phyloP scores from a whole-genome alignment of 805 yeast genomes.

The Saccharomycopsis guyanensis region DNA sequence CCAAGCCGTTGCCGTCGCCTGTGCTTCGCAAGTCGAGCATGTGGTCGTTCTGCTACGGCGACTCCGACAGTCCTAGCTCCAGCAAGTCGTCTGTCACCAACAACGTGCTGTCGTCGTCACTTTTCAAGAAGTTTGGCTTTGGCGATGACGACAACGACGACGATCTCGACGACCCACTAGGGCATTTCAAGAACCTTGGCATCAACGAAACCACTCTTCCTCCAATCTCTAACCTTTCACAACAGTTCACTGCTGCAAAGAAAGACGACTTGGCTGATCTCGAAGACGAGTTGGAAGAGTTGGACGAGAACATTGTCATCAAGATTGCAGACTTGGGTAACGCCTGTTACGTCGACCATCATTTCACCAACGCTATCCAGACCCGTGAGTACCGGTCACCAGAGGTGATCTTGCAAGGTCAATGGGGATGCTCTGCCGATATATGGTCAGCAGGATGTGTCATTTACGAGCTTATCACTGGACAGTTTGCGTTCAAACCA shows the following conservation, averaged over 20 bases:
- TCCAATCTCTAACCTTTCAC: no score
- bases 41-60: conserved; percentile 20
- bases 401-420: conserved; percentile 69
- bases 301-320: conserved; percentile 39
- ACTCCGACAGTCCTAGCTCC: conserved; percentile 1
- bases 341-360: conserved; percentile 75
- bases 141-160: neutral
- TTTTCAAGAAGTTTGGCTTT: conserved; percentile 5
- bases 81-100: neutral
- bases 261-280: conserved; percentile 23
- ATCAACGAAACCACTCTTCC: neutral
- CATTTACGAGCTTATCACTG: conserved; percentile 84
- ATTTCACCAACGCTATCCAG: conserved; percentile 83
- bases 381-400: conserved; percentile 92
- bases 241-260: neutral
- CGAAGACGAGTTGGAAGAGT: conserved; percentile 18
- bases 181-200: neutral
- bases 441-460: conserved; percentile 95
- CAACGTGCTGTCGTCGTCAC: neutral
- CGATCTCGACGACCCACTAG: neutral
- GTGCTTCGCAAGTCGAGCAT: conserved; percentile 15
- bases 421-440: conserved; percentile 95
- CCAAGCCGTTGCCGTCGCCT: conserved; percentile 21
- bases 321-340: conserved; percentile 93
- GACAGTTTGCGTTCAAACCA: conserved; percentile 93